Evolutionary conservation across 345 rosid species (phyloP).

Genomic region (Syzygium aqueum): DNA sequence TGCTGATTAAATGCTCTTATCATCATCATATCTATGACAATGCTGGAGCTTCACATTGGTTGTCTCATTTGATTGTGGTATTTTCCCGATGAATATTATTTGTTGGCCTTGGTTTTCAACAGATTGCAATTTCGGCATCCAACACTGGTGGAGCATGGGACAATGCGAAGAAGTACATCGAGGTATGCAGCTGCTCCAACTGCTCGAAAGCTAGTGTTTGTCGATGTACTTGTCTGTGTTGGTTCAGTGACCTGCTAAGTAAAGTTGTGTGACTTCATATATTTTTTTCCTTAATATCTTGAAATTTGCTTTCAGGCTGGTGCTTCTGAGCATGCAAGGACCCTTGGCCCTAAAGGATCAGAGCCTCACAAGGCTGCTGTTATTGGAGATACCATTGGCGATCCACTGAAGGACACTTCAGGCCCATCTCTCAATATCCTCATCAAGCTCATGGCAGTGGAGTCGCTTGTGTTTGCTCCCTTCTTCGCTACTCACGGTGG

Average conservation of each 20-base stretch:
- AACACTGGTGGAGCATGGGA: conserved; percentile 19
- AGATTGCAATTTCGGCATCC: conserved; percentile 12
- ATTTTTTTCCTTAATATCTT: not conserved
- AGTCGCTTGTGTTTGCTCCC: conserved; percentile 41
- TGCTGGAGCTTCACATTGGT: not conserved
- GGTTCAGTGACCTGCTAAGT: not conserved
- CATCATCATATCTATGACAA: not conserved
- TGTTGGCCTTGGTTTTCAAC: not conserved
- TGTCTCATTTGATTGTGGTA: not conserved
- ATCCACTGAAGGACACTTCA: conserved; percentile 14
- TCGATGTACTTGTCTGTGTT: not conserved
- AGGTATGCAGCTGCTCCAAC: not conserved
- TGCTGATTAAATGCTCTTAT: not conserved
- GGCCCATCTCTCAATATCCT: conserved; percentile 43
- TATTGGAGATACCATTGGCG: conserved; percentile 11
- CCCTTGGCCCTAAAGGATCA: conserved; percentile 12
- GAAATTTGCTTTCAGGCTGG: conserved; percentile 5
- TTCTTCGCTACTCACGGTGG: conserved; percentile 40
- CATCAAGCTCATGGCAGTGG: conserved; percentile 41
- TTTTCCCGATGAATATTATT: not conserved
- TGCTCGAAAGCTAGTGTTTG: not conserved
- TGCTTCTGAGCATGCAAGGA: conserved; percentile 10
- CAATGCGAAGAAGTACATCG: conserved; percentile 14
- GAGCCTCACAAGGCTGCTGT: conserved; percentile 18
- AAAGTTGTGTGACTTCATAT: not conserved